Evolutionary conservation across 75 land plant genomes (phyloP).

Genomic region (Pseudotsuga menziesii): DNA sequence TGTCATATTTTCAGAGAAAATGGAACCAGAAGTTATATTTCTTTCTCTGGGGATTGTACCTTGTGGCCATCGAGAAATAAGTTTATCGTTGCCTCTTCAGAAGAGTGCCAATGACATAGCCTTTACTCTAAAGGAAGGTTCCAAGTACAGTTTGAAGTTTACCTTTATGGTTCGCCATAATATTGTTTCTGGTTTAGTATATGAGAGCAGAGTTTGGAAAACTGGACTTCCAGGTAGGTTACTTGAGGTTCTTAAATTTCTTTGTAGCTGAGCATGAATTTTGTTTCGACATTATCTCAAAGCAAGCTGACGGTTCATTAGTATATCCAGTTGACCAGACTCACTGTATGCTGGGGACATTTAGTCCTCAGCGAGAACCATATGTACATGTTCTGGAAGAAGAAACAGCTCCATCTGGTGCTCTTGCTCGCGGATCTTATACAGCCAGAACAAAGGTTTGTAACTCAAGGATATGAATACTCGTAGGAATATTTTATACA

Average conservation of each 20-base stretch:
- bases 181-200: slow-evolving; percentile 67
- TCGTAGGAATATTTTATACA: not conserved
- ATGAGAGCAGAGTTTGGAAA: slow-evolving; percentile 67
- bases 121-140: slow-evolving; percentile 62
- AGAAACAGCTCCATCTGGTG: slow-evolving; percentile 70
- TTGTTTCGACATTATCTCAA: not conserved
- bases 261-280: not conserved
- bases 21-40: slow-evolving; percentile 70
- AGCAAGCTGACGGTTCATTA: not conserved
- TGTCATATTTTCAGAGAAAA: slow-evolving; percentile 27
- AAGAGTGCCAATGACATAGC: slow-evolving; percentile 25
- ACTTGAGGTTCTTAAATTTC: not conserved
- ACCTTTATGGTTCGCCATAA: slow-evolving; percentile 62
- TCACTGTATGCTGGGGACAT: slow-evolving; percentile 73
- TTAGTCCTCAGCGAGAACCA: slow-evolving; percentile 64
- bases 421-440: slow-evolving; percentile 67
- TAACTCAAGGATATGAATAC: not conserved
- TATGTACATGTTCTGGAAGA: slow-evolving; percentile 57
- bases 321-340: slow-evolving; percentile 50
- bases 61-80: slow-evolving; percentile 35
- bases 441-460: slow-evolving; percentile 57
- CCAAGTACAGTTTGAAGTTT: slow-evolving; percentile 44
- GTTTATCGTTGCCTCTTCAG: slow-evolving; percentile 32
- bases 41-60: slow-evolving; percentile 37
- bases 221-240: slow-evolving; percentile 39